A percentile compares a stretch with the other conserved stretches of the same genome.
Conservation (phyloP, 208 protist genomes). For the Trypanosoma caninum region DNA sequence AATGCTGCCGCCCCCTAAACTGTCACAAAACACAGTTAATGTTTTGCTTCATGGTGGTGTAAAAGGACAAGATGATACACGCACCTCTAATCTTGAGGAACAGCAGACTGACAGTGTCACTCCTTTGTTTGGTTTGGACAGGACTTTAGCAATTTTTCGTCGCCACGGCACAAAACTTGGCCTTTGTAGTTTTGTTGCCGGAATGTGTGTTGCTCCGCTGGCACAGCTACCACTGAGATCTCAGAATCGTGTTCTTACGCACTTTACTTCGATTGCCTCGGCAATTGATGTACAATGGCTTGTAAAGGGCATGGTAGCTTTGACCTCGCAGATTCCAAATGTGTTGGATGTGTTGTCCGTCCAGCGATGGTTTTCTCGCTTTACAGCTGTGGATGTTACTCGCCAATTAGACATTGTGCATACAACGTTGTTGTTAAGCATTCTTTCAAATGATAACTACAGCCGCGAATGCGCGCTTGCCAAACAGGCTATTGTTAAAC, state of each 20-base stretch:
- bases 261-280: slow-evolving; percentile 60
- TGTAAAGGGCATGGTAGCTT: slow-evolving; percentile 36
- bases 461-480: slow-evolving; percentile 25
- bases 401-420: slow-evolving; percentile 38
- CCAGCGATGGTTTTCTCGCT: slow-evolving; percentile 69
- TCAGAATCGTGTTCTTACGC: slow-evolving; percentile 52
- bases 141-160: slow-evolving; percentile 48
- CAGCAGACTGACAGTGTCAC: not conserved
- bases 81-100: too few relatives aligned
- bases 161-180: slow-evolving; percentile 41
- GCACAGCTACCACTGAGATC: slow-evolving; percentile 34
- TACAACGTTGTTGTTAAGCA: slow-evolving; percentile 40
- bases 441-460: slow-evolving; percentile 35
- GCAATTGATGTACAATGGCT: slow-evolving; percentile 46
- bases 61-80: too few relatives aligned
- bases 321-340: slow-evolving; percentile 22
- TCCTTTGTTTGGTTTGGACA: not conserved
- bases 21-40: too few relatives aligned
- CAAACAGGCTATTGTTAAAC: slow-evolving; percentile 20
- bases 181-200: slow-evolving; percentile 58
- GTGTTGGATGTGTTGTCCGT: slow-evolving; percentile 63
- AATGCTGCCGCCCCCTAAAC: slow-evolving; percentile 12
- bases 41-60: too few relatives aligned
- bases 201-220: slow-evolving; percentile 46
- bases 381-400: slow-evolving; percentile 59